phyloP scores from a whole-genome alignment of 352 stramenopile species.

The Globisporangium lucens region DNA sequence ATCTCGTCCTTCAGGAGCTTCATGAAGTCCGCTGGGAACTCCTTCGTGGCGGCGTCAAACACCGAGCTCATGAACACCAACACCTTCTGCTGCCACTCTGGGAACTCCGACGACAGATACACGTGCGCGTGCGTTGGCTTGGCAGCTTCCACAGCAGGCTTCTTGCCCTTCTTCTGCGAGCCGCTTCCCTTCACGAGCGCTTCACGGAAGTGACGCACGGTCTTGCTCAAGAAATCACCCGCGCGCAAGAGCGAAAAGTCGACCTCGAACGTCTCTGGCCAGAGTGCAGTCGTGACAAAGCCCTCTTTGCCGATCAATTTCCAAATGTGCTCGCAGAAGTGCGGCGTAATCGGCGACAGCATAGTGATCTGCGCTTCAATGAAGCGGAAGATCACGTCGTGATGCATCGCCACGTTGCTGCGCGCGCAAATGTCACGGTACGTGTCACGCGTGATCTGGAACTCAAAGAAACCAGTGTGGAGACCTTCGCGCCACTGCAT shows the following conservation, averaged over 20 bases:
- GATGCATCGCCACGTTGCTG: constrained; percentile 88
- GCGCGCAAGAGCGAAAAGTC: constrained; percentile 92
- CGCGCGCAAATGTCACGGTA: constrained; percentile 96
- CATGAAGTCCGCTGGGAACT: constrained; percentile 85
- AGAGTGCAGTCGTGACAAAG: constrained; percentile 88
- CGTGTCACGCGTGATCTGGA: constrained; percentile 96
- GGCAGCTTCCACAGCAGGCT: constrained; percentile 74
- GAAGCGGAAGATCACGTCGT: constrained; percentile 92
- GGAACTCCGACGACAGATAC: constrained; percentile 84
- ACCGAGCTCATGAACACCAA: constrained; percentile 78
- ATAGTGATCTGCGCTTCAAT: constrained; percentile 92
- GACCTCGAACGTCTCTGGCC: constrained; percentile 83
- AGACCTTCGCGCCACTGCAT: constrained; percentile 97
- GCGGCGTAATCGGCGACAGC: constrained; percentile 95
- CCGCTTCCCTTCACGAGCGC: constrained; percentile 64
- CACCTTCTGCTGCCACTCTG: constrained; percentile 83
- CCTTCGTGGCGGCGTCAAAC: constrained; percentile 54
- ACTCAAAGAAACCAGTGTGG: constrained; percentile 98
- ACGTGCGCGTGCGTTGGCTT: constrained; percentile 88
- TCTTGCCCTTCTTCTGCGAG: constrained; percentile 89
- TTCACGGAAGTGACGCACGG: constrained; percentile 90
- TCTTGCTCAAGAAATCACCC: constrained; percentile 92
- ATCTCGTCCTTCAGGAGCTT: constrained; percentile 83
- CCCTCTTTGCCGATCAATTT: constrained; percentile 90
- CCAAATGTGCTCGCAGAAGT: constrained; percentile 94